Evolutionary conservation across 805 yeast genomes (phyloP), one percentile per base, ranked within the genome.

Genomic region (Starmerella gropengiesseri): DNA sequence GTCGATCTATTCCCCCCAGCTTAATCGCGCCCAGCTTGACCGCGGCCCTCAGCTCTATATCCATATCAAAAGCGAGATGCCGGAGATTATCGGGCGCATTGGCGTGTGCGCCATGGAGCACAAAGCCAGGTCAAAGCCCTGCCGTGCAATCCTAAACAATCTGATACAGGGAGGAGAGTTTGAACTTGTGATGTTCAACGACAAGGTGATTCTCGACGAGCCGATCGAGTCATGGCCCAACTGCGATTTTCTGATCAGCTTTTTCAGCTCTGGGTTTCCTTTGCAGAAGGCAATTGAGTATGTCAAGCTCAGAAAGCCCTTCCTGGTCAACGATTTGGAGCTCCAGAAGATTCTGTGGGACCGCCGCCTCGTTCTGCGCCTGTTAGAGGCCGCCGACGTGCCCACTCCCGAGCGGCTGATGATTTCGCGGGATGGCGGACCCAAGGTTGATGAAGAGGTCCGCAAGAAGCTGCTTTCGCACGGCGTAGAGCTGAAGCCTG

Each of bases 31-130:
- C n/a, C n/a, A n/a, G n/a, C n/a, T n/a, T n/a, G n/a, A n/a, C n/a
- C n/a, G n/a, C n/a, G n/a, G n/a, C n/a, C n/a, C n/a, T n/a, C n/a
- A n/a, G n/a, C n/a, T n/a, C n/a, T n/a, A n/a, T n/a, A 9, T 22
- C 13, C 13, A 5, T 22, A 41, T 21, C 13, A 6, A 6, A 25
- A 27, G 22, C 41, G 17, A 23, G 14, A 42, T 41, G 37, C 32
- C 47, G 19, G 31, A 33, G 28, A 48, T 45, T 27, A 49, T 87
- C 50, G 97, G 98, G 30, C 87, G 84, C 52, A 84, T 91, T 53
- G 99, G 99, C 41, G 95, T 91, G 1, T 91, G 99, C 65, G 99
- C 99, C 9, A 87, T 91, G 96, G 99, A 91, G 62, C 79, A 87
- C 46, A 91, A 91, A 62, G 98, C 87, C 2, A 71, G 94, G 57